A percentile compares a stretch with the other conserved stretches of the same genome.
These are phyloP conservation scores for Leccinum obscurum DNA, from an alignment of 768 basidiomycete species.

Conservation along the genomic window DNA sequence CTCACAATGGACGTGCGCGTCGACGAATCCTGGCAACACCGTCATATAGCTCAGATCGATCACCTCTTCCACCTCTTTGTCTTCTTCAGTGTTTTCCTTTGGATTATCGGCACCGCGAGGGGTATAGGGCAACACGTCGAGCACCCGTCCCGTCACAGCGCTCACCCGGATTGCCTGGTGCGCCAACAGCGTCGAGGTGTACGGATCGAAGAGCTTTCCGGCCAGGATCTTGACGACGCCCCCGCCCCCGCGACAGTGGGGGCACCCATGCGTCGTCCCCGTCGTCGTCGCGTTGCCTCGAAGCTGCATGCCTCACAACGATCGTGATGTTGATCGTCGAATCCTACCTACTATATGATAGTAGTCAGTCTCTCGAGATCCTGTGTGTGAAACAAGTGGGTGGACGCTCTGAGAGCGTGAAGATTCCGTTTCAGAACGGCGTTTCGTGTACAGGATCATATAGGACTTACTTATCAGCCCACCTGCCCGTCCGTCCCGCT, in stretches of 20 bases:
- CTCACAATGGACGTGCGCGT: conserved; percentile 55
- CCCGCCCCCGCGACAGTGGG: background rate
- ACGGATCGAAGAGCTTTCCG: conserved; percentile 53
- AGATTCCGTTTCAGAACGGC: background rate
- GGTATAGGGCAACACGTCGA: conserved; percentile 36
- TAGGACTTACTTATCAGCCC: background rate
- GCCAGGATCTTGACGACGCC: conserved; percentile 33
- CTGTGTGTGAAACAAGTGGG: background rate
- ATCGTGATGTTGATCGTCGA: background rate
- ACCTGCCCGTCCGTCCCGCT: no score
- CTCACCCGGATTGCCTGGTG: conserved; percentile 52
- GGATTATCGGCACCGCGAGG: conserved; percentile 2
- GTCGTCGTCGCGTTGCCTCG: background rate
- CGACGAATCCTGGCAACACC: conserved; percentile 58
- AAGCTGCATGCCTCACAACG: background rate
- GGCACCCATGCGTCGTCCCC: background rate
- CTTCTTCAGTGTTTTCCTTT: background rate
- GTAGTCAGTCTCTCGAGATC: background rate
- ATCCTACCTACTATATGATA: conserved; percentile 4
- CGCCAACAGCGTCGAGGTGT: conserved; percentile 39
- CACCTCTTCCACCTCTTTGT: conserved; percentile 23
- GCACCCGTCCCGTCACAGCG: conserved; percentile 46
- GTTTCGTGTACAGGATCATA: background rate
- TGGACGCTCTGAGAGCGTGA: background rate
- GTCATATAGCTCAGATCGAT: conserved; percentile 49